A percentile compares a stretch with the other conserved stretches of the same genome.
Conservation (phyloP, 345 rosid genomes). For the Excoecaria cochinchinensis region DNA sequence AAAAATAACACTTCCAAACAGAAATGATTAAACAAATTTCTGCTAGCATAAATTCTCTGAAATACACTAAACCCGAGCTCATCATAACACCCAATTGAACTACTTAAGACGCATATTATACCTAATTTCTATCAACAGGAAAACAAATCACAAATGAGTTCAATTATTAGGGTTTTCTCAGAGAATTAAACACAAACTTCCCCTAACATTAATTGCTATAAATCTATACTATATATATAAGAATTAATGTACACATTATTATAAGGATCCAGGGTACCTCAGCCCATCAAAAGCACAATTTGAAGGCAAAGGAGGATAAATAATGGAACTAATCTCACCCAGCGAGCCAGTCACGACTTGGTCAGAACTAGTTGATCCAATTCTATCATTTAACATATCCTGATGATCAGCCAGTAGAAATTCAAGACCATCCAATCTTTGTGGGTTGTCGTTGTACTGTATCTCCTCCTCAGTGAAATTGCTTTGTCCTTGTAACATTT, state of each 20-base stretch:
- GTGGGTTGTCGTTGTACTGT: conserved; percentile 17
- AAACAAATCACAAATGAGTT: conserved; percentile 8
- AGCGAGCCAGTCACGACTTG: conserved; percentile 21
- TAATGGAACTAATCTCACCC: conserved; percentile 31
- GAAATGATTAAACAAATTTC: background rate
- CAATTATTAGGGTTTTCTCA: conserved; percentile 33
- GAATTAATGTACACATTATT: conserved; percentile 12
- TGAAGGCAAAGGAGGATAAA: conserved; percentile 26
- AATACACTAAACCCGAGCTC: conserved; percentile 6
- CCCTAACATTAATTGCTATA: conserved; percentile 3
- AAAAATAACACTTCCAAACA: background rate
- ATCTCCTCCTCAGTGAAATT: conserved; percentile 32
- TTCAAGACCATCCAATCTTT: conserved; percentile 46
- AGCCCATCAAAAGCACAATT: conserved; percentile 26
- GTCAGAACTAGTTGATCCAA: conserved; percentile 7
- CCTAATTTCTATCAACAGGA: conserved; percentile 6
- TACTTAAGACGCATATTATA: conserved; percentile 9
- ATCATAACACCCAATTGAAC: background rate
- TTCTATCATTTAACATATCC: conserved; percentile 18
- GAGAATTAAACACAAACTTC: conserved; percentile 18
- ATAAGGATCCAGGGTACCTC: conserved; percentile 29
- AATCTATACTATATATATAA: conserved; percentile 2
- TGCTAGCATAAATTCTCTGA: conserved; percentile 4
- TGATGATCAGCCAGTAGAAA: conserved; percentile 34
- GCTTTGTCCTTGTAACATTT: conserved; percentile 32